Conservation (phyloP, 306 rosid genomes). For the Glycine soja region DNA sequence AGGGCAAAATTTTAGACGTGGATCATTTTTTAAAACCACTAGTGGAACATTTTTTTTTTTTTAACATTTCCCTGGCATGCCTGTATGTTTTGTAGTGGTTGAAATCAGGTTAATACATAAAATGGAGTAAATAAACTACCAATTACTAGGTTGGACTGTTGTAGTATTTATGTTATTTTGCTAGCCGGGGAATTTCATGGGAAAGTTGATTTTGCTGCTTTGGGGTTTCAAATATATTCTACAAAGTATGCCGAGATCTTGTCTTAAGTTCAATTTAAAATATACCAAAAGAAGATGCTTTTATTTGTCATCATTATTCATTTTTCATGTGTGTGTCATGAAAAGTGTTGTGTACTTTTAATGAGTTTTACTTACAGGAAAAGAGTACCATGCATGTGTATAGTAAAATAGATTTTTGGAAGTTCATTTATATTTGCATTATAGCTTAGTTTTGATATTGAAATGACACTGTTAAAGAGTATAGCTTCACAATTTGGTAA, state of each 20-base stretch:
- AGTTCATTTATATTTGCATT: background rate
- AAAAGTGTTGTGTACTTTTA: background rate
- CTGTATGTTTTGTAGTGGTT: slow-evolving; percentile 10
- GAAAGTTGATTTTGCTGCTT: slow-evolving; percentile 23
- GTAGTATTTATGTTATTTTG: slow-evolving; percentile 4
- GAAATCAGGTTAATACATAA: slow-evolving; percentile 18
- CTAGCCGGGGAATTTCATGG: background rate
- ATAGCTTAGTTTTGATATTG: background rate
- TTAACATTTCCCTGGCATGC: background rate
- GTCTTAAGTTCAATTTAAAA: slow-evolving; percentile 29
- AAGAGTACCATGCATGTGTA: slow-evolving; percentile 2
- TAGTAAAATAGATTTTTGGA: slow-evolving; percentile 21
- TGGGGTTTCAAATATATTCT: slow-evolving; percentile 25
- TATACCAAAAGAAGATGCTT: background rate
- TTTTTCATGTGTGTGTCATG: slow-evolving; percentile 2
- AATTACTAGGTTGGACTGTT: background rate
- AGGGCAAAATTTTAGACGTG: background rate
- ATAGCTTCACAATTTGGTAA: background rate
- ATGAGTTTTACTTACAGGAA: slow-evolving; percentile 5
- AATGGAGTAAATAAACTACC: slow-evolving; percentile 20
- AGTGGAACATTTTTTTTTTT: background rate
- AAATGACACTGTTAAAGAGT: slow-evolving; percentile 7
- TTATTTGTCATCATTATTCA: background rate
- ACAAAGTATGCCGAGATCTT: slow-evolving; percentile 14
- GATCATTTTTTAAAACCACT: background rate